Percentiles rank a stretch among this genome's conserved stretches.
Evolutionary conservation across 2,329 filamentous ascomycete species (phyloP).

Genomic region (Thielaviopsis euricoi): DNA sequence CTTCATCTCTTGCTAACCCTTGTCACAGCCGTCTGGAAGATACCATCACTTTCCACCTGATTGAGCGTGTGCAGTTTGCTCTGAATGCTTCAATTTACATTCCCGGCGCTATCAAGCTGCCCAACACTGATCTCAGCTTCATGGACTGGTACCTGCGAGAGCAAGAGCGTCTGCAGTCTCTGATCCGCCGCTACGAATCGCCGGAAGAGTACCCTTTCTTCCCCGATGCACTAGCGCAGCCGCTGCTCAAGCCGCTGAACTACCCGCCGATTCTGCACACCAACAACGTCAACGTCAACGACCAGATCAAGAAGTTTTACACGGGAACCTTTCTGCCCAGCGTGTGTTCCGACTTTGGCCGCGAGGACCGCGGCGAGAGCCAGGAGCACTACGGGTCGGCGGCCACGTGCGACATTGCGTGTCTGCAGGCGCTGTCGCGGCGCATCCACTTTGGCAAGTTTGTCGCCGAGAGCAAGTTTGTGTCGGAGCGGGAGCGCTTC

Average conservation of each 20-base stretch:
- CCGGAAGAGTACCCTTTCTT: constrained; percentile 98
- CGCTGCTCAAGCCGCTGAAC: constrained; percentile 71
- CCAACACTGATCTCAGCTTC: constrained; percentile 57
- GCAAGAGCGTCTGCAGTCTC: constrained; percentile 80
- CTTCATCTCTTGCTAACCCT: constrained; percentile 2
- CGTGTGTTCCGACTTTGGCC: constrained; percentile 63
- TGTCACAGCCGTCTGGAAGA: constrained; percentile 75
- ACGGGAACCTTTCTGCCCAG: constrained; percentile 66
- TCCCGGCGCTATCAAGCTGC: constrained; percentile 64
- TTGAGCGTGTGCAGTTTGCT: constrained; percentile 95
- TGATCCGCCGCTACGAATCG: constrained; percentile 85
- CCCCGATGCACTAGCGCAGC: constrained; percentile 57
- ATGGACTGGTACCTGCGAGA: constrained; percentile 88
- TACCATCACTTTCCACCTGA: constrained; percentile 92
- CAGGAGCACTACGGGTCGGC: constrained; percentile 93
- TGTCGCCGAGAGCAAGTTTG: constrained; percentile 91
- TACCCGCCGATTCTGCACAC: constrained; percentile 79
- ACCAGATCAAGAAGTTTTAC: constrained; percentile 73
- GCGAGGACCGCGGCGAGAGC: constrained; percentile 63
- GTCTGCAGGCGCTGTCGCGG: constrained; percentile 75
- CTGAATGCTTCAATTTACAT: constrained; percentile 78
- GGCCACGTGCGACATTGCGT: constrained; percentile 78
- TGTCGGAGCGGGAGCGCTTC: constrained; percentile 63
- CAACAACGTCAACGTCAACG: constrained; percentile 84
- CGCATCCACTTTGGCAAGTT: constrained; percentile 98